These are phyloP conservation scores for Aspergillus pseudotamarii DNA, from an alignment of 2,329 filamentous ascomycete genomes.

Conservation along the genomic window DNA sequence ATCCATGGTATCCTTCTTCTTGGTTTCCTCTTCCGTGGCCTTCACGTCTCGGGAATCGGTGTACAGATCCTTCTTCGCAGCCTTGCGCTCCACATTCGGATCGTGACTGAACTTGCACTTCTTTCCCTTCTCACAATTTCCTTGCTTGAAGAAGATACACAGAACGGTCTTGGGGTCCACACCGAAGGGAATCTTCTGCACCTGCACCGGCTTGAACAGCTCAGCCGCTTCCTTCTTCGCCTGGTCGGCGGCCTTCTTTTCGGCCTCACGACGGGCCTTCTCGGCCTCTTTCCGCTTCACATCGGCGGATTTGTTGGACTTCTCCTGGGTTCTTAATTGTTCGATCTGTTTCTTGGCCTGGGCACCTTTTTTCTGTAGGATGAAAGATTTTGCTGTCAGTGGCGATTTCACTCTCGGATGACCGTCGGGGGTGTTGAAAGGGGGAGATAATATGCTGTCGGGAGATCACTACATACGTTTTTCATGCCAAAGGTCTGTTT, in stretches of 20 bases:
- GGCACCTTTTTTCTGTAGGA: conserved; percentile 77
- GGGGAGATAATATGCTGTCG: background rate
- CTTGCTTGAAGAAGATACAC: conserved; percentile 97
- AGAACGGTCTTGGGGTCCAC: conserved; percentile 97
- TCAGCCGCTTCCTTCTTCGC: conserved; percentile 79
- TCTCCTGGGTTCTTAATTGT: conserved; percentile 74
- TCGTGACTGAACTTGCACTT: conserved; percentile 99
- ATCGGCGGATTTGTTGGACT: conserved; percentile 76
- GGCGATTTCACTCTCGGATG: conserved; percentile 6
- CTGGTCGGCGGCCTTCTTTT: conserved; percentile 87
- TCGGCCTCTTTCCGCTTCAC: conserved; percentile 78
- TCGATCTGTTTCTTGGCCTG: conserved; percentile 89
- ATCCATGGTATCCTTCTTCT: conserved; percentile 89
- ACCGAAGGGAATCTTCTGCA: conserved; percentile 97
- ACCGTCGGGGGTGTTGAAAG: conserved; percentile 9
- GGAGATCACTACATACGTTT: conserved; percentile 59
- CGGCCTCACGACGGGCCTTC: conserved; percentile 70
- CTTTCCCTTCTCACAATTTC: conserved; percentile 92
- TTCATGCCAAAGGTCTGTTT: conserved; percentile 93
- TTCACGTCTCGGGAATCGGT: conserved; percentile 72
- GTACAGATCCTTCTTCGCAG: conserved; percentile 89
- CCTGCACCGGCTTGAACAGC: conserved; percentile 87
- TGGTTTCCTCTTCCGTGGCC: conserved; percentile 69
- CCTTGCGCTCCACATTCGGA: conserved; percentile 82
- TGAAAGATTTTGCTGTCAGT: conserved; percentile 22